Evolutionary conservation across 805 yeast species (phyloP).

Genomic region (Kluyveromyces nonfermentans): DNA sequence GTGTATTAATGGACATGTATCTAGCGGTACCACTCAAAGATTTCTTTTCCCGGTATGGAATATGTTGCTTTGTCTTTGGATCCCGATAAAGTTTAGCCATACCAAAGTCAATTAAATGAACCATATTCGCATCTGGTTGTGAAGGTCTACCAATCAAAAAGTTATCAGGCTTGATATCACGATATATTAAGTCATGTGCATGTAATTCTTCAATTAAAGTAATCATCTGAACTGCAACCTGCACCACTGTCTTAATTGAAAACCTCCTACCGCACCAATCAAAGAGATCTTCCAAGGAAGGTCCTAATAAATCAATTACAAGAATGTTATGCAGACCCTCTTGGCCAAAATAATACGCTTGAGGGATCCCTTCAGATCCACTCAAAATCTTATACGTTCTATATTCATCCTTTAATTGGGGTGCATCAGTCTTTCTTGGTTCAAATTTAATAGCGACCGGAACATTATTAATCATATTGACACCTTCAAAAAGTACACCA

Average conservation of each 20-base stretch:
- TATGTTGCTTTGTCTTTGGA: slow-evolving; percentile 90
- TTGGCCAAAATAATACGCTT: slow-evolving; percentile 97
- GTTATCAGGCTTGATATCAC: slow-evolving; percentile 97
- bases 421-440: slow-evolving; percentile 95
- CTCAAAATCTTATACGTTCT: slow-evolving; percentile 84
- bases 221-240: slow-evolving; percentile 93
- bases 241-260: slow-evolving; percentile 79
- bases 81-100: slow-evolving; percentile 98
- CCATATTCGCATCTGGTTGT: slow-evolving; percentile 71
- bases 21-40: slow-evolving; percentile 97
- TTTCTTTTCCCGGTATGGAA: slow-evolving; percentile 93
- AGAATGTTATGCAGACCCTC: slow-evolving; percentile 94
- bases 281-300: slow-evolving; percentile 89
- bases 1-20: slow-evolving; percentile 96
- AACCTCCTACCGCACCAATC: slow-evolving; percentile 98
- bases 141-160: slow-evolving; percentile 88
- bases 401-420: slow-evolving; percentile 93
- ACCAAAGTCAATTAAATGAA: slow-evolving; percentile 92
- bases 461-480: slow-evolving; percentile 80
- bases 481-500: slow-evolving; percentile 95
- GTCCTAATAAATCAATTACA: slow-evolving; percentile 91
- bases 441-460: slow-evolving; percentile 96
- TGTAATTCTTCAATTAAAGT: slow-evolving; percentile 79
- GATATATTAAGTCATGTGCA: slow-evolving; percentile 80
- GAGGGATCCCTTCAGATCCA: slow-evolving; percentile 81